A percentile compares a stretch with the other conserved stretches of the same genome.
phyloP scores from a whole-genome alignment of 495 filamentous ascomycete species.

The Sabuloglossum arenarium region DNA sequence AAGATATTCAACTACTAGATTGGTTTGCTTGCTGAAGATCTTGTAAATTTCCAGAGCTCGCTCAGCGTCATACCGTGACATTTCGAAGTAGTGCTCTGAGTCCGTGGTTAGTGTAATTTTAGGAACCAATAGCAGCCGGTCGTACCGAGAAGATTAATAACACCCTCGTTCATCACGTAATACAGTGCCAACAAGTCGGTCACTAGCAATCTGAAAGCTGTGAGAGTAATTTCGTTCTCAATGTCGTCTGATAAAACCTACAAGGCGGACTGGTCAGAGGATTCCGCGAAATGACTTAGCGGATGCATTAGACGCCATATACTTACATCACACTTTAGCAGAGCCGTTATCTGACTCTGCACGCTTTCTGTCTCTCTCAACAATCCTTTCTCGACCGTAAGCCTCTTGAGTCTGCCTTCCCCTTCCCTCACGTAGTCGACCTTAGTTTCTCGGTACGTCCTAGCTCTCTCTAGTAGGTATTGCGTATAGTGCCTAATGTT shows the following conservation, averaged over 20 bases:
- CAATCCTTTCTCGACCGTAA: constrained; percentile 82
- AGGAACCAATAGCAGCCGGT: neutral
- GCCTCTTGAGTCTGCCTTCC: constrained; percentile 60
- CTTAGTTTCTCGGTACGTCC: constrained; percentile 61
- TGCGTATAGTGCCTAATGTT: constrained; percentile 85
- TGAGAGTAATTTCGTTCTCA: constrained; percentile 94
- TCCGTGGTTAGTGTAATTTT: constrained; percentile 11
- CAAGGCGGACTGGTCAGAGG: neutral
- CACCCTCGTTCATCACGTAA: constrained; percentile 89
- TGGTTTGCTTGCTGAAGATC: constrained; percentile 79
- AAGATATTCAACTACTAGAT: constrained; percentile 78
- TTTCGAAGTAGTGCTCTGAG: constrained; percentile 90
- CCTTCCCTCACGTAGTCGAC: constrained; percentile 78
- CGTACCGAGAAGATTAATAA: constrained; percentile 90
- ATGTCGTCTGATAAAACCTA: constrained; percentile 72
- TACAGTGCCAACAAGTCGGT: constrained; percentile 80
- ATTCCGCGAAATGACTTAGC: neutral
- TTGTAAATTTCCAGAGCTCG: constrained; percentile 85
- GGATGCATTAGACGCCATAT: neutral
- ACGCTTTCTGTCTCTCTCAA: constrained; percentile 83
- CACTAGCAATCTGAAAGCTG: constrained; percentile 83
- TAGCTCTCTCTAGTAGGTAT: constrained; percentile 67
- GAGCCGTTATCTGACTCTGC: constrained; percentile 65
- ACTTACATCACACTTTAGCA: constrained; percentile 79
- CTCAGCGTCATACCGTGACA: constrained; percentile 86